Evolutionary conservation across 2,329 filamentous ascomycete species (phyloP).

Genomic region (Aureobasidium uvarum): DNA sequence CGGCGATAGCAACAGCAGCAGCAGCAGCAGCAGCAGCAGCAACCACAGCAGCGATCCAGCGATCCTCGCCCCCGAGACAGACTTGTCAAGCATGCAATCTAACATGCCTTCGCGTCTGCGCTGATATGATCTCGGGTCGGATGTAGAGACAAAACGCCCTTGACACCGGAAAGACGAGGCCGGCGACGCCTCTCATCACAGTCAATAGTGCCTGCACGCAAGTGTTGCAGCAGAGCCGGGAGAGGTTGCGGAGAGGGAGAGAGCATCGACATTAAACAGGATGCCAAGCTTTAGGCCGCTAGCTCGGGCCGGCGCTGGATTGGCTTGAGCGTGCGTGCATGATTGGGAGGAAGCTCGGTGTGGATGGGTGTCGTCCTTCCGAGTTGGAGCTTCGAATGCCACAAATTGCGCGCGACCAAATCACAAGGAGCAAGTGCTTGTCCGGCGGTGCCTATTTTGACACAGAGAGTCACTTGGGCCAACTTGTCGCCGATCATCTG

Average conservation of each 20-base stretch:
- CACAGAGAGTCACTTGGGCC: conserved; percentile 25
- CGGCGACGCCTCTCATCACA: conserved; percentile 21
- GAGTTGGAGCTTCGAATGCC: conserved; percentile 11
- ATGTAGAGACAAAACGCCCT: neutral
- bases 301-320: conserved; percentile 20
- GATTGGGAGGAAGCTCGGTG: conserved; percentile 8
- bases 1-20: conserved; percentile 21
- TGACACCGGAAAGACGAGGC: conserved; percentile 25
- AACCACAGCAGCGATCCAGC: conserved; percentile 11
- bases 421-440: conserved; percentile 23
- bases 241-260: conserved; percentile 11
- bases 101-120: neutral
- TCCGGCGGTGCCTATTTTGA: conserved; percentile 23
- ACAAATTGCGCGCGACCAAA: conserved; percentile 22
- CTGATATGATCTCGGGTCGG: conserved; percentile 24
- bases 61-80: conserved; percentile 21
- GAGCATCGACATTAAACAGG: neutral
- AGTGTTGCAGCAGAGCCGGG: conserved; percentile 6
- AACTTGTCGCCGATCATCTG: conserved; percentile 50
- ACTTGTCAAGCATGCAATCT: conserved; percentile 16
- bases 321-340: conserved; percentile 25
- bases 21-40: neutral
- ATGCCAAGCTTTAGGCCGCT: conserved; percentile 13
- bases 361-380: conserved; percentile 5
- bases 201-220: neutral